Evolutionary conservation across 192 early-diverging fungal species (phyloP), one percentile per base, ranked within the genome.

Genomic region (Podila horticola): DNA sequence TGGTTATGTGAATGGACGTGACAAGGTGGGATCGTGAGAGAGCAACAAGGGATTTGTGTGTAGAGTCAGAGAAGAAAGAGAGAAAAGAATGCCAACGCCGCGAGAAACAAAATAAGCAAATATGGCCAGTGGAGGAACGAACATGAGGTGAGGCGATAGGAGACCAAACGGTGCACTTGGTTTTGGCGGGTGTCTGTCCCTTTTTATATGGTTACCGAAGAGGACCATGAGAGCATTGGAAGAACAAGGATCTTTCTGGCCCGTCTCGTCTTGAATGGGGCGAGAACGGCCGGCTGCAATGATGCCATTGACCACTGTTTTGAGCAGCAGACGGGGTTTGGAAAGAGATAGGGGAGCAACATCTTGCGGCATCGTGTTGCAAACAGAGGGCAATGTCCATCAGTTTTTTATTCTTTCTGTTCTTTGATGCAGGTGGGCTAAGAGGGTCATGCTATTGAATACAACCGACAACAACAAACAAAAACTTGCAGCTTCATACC

Each of bases 131-230:
- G 57, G 28, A n/a, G 15, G 11, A 65, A 63, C 6, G 62, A 24
- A 7, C 62, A 38, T 41, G 34, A 38, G 22, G 36, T 41, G 28
- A n/a, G 24, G 36, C n/a, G 34, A 64, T 48, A 24, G 41, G 36
- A 64, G 36, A 64, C 20, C 17, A 20, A 64, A 41, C 48, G 31
- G 36, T 24, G 34, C 36, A 2, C 2, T 17, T 28, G 45, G 7
- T 15, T 19, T 49, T 22, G 31, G 34, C 62, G 29, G 31, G 45
- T 15, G 17, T 55, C 52, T n/a, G 8, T 26, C 52, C 24, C 20
- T 24, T 72, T 71, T 24, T 72, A 72, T 72, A 72, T 8, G 7
- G 36, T 51, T 62, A 64, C 70, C 70, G 70, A 72, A 38, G 13
- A 62, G 60, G 52, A 55, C 5, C 13, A 24, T 22, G n/a, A 24